A percentile compares a stretch with the other conserved stretches of the same genome.
Conservation (phyloP, 75 land plant genomes). For the Ceratopteris richardii region DNA sequence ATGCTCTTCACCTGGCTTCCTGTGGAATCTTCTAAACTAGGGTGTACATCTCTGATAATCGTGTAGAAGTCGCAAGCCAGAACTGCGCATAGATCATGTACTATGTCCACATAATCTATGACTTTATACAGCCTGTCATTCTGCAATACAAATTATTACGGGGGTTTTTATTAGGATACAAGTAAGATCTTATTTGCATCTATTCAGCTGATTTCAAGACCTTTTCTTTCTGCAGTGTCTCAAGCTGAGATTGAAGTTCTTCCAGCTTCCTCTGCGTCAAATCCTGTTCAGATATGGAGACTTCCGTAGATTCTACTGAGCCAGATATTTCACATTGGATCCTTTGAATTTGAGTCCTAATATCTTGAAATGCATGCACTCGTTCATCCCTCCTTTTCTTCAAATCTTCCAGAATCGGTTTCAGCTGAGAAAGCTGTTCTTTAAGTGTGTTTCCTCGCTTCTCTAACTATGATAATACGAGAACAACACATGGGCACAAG, state of each 20-base stretch:
- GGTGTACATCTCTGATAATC: slow-evolving; percentile 26
- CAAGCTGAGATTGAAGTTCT: slow-evolving; percentile 41
- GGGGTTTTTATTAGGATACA: too few relatives aligned
- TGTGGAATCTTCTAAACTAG: slow-evolving; percentile 23
- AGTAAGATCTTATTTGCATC: too few relatives aligned
- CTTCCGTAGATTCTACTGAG: background rate
- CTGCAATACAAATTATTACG: slow-evolving; percentile 7
- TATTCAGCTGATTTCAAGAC: slow-evolving; percentile 8
- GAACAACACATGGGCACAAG: background rate
- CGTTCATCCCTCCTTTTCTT: slow-evolving; percentile 42
- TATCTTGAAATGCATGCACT: slow-evolving; percentile 31
- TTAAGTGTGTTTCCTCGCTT: slow-evolving; percentile 43
- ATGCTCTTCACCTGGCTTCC: slow-evolving; percentile 39
- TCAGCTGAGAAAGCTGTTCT: slow-evolving; percentile 43
- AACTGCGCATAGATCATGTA: slow-evolving; percentile 23
- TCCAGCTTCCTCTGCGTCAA: slow-evolving; percentile 42
- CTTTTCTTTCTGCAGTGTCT: slow-evolving; percentile 46
- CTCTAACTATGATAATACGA: slow-evolving; percentile 19
- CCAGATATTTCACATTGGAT: slow-evolving; percentile 34
- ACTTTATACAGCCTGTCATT: slow-evolving; percentile 32
- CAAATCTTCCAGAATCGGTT: slow-evolving; percentile 37
- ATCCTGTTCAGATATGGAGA: slow-evolving; percentile 29
- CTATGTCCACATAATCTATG: slow-evolving; percentile 17
- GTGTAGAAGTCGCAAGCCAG: slow-evolving; percentile 16
- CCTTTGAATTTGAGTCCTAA: slow-evolving; percentile 36